Evolutionary conservation across 306 rosid species (phyloP), one percentile per base, ranked within the genome.

Genomic region (Fragaria vesca): DNA sequence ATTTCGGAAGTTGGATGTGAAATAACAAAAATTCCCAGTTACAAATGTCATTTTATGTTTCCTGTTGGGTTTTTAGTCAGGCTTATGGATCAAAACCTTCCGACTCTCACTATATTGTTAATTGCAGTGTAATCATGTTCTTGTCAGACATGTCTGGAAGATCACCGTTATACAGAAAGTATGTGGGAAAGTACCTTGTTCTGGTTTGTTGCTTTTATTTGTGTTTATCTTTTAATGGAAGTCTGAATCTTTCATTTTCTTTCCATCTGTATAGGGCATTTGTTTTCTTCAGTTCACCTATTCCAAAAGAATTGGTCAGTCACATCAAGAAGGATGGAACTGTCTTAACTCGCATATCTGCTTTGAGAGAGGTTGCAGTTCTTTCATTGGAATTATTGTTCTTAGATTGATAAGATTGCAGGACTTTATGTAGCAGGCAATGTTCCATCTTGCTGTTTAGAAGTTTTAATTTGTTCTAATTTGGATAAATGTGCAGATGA

Each of bases 91-190:
- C 51, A 45, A 9, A 65, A 8, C 13, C 66, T 50, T 51, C 52
- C 66, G 66, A 76, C 79, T 63, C 67, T 63, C 47, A 72, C 69
- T 79, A 76, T 82, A 81, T 71, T 75, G 72, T 84, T 75, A 68
- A 72, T 48, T 83, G 86, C 97, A 95, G 98, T 79, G 93, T 95
- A 54, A 79, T 85, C 66, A 89, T 95, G 93, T 89, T 93, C 86
- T 81, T 91, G 91, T 88, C 97, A 58, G 98, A 95, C 89, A 92
- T 95, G 97, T 85, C 97, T 18, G 98, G 97, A 85, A 95, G 50
- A 84, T 42, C 90, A 38, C 97, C 98, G 34, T 81, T 95, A 50
- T 95, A 95, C 91, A 91, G 92, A 87, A 95, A 92, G 98, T 95
- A 89, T 48, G 97, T 48, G 58, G 73, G 67, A 65, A 69, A 30